A percentile compares a stretch with the other conserved stretches of the same genome.
Evolutionary conservation across 108 stramenopile species (phyloP).

Genomic region (Aurantiochytrium sp.): DNA sequence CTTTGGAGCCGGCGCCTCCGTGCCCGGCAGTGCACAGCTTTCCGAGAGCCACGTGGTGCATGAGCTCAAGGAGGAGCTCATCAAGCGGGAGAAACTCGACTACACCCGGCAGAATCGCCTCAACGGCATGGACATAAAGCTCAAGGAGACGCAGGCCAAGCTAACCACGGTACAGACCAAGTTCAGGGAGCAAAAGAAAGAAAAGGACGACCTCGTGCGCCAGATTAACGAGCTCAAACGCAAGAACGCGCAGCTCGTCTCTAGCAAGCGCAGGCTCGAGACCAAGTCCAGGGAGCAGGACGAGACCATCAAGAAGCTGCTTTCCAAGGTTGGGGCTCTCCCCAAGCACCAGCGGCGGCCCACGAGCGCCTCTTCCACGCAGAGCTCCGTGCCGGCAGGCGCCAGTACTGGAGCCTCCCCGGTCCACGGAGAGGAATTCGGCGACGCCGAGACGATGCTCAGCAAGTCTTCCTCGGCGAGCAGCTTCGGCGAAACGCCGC

Average conservation of each 20-base stretch:
- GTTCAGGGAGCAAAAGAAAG: neutral
- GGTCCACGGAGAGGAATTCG: neutral
- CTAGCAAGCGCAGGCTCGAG: constrained; percentile 1
- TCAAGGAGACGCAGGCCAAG: neutral
- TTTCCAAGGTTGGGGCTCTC: neutral
- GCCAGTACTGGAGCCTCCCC: neutral
- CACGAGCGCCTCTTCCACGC: neutral
- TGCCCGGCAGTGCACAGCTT: neutral
- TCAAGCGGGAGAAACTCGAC: constrained; percentile 1
- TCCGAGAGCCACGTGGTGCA: neutral
- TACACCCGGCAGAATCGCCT: constrained; percentile 2
- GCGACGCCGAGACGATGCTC: neutral
- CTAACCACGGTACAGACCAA: neutral
- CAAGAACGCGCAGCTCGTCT: neutral
- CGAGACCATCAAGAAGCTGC: neutral
- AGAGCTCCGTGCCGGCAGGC: neutral
- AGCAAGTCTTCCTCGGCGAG: neutral
- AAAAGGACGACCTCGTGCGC: constrained; percentile 23
- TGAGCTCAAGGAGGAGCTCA: constrained; percentile 23
- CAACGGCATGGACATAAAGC: constrained; percentile 27
- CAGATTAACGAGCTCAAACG: neutral
- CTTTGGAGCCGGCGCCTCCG: neutral
- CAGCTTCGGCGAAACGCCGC: neutral
- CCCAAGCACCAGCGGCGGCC: neutral
- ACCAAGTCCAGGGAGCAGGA: neutral